These are phyloP conservation scores for Lactifluus piperatus DNA, from an alignment of 768 basidiomycete species.

Conservation along the genomic window DNA sequence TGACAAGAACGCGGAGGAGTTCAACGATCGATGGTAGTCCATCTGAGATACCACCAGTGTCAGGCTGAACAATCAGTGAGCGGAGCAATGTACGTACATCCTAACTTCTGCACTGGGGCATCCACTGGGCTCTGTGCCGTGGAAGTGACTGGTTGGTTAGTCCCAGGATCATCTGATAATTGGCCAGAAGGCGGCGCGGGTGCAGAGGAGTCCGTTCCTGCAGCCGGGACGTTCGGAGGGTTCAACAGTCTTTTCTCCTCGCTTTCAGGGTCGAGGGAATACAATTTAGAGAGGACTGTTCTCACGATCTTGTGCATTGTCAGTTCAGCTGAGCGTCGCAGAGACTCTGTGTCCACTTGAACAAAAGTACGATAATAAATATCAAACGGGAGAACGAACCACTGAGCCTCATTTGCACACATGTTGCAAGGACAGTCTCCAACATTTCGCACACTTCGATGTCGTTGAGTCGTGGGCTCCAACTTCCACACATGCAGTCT, in stretches of 20 bases:
- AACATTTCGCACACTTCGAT: constrained; percentile 97
- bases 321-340: constrained; percentile 79
- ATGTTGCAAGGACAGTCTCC: constrained; percentile 93
- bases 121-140: neutral
- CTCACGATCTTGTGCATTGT: constrained; percentile 86
- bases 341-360: constrained; percentile 48
- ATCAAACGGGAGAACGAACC: constrained; percentile 43
- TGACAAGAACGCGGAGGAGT: constrained; percentile 87
- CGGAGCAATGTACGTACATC: constrained; percentile 1
- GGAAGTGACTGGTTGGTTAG: neutral
- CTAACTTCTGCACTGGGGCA: neutral
- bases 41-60: constrained; percentile 36
- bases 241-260: constrained; percentile 63
- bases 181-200: neutral
- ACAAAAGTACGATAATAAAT: constrained; percentile 3
- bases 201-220: neutral
- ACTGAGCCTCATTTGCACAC: constrained; percentile 93
- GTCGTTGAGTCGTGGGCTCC: constrained; percentile 73
- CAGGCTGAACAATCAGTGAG: neutral
- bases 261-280: constrained; percentile 47
- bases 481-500: constrained; percentile 63
- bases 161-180: neutral
- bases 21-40: constrained; percentile 89
- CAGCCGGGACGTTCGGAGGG: constrained; percentile 34
- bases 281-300: constrained; percentile 70